Conservation (phyloP, 2,329 filamentous ascomycete species). For the Fusarium clavum region DNA sequence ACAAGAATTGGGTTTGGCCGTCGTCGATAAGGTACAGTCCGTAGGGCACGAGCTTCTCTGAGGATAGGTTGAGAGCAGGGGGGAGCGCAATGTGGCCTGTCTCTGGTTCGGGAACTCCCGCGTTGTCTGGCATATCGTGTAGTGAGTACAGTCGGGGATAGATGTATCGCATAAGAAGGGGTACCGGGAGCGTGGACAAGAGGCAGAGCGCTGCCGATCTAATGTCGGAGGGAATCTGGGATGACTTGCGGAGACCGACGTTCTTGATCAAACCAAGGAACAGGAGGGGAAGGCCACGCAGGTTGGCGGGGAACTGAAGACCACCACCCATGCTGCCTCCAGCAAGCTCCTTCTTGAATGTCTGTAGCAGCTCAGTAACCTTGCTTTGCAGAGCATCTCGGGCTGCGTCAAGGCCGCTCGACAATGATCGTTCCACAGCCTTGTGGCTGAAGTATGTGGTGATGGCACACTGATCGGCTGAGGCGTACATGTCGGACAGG, state of each 20-base stretch:
- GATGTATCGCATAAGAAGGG: slow-evolving; percentile 92
- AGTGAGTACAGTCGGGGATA: slow-evolving; percentile 86
- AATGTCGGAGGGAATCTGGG: slow-evolving; percentile 93
- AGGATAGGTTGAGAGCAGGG: slow-evolving; percentile 85
- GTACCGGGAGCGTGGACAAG: slow-evolving; percentile 91
- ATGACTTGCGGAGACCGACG: slow-evolving; percentile 90
- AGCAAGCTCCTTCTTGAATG: slow-evolving; percentile 95
- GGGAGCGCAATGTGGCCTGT: slow-evolving; percentile 92
- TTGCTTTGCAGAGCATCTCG: slow-evolving; percentile 92
- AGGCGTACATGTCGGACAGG: slow-evolving; percentile 91
- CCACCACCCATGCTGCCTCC: slow-evolving; percentile 96
- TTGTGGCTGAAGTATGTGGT: slow-evolving; percentile 97
- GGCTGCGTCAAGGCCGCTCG: slow-evolving; percentile 88
- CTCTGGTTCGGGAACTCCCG: slow-evolving; percentile 84
- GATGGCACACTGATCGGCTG: slow-evolving; percentile 93
- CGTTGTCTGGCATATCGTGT: slow-evolving; percentile 96
- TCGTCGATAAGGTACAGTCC: slow-evolving; percentile 97
- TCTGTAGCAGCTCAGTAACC: slow-evolving; percentile 90
- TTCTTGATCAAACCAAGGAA: slow-evolving; percentile 98
- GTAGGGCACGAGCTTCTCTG: slow-evolving; percentile 86
- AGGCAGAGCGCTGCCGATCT: slow-evolving; percentile 92
- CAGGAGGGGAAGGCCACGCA: slow-evolving; percentile 86
- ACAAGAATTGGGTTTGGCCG: slow-evolving; percentile 96
- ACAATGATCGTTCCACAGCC: slow-evolving; percentile 89
- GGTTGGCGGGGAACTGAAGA: slow-evolving; percentile 92